Base-by-base conservation (phyloP, 306 rosid genomes). In the Phaseolus lunatus region DNA sequence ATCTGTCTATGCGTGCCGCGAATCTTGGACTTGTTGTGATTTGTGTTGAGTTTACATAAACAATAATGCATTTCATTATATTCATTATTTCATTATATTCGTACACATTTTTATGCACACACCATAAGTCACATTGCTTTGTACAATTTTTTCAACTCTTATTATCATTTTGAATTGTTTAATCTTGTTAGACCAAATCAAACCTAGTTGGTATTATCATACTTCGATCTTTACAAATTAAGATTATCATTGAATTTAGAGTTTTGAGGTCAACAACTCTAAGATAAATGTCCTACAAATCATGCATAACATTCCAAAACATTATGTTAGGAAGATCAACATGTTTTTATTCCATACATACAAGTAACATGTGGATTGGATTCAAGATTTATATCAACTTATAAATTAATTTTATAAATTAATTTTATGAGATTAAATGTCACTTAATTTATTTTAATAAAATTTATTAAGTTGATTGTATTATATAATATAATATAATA, bases 11-110 rank as follows among this genome's bases (percentile, higher is more conserved):
- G 2, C 16, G 5, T 26, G 41, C 75, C 61, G 61, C 26, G 8
- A 33, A 33, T 33, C 39, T 33, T 33, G 39, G 39, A 33, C 39
- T 31, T 5, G 5, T 31, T 68, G 33, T 24, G 59, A 33, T 47
- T 47, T 69, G 0, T 26, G 26, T 26, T 69, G 59, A 69, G 59
- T 69, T 69, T 69, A n/a, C 18, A 47, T 29, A 69, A 27, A 45
- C 7, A 67, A 23, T 14, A 33, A 33, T 33, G 8, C 39, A 33
- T 33, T 33, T 33, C 1, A 33, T 31, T 33, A 33, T 33, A 33
- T 33, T 33, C 9, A 33, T n/a, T n/a, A 33, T 33, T 33, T 33
- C 1, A 33, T 31, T 33, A 33, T 33, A 33, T 33, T 33, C 9
- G n/a, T n/a, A n/a, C n/a, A 33, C 16, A 41, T 58, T 26, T 27